Conservation (phyloP, 1,284 basidiomycete genomes). For the Schizophyllum commune region DNA sequence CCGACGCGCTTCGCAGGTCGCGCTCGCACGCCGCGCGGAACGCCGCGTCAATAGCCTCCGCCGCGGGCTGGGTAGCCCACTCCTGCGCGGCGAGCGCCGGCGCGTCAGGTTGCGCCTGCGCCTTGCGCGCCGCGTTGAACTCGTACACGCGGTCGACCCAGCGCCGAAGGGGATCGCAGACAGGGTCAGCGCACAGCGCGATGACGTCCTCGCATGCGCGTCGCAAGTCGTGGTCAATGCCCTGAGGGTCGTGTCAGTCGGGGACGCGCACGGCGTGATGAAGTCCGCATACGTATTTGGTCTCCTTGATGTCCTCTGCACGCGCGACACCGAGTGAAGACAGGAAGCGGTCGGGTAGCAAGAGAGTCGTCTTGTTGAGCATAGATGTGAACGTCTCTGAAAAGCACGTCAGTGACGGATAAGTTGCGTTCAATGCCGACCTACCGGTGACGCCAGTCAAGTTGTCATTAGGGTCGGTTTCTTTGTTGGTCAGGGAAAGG, state of each 20-base stretch:
- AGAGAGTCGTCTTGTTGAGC: slow-evolving; percentile 63
- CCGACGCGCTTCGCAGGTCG: slow-evolving; percentile 49
- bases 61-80: slow-evolving; percentile 42
- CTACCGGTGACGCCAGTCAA: slow-evolving; percentile 48
- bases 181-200: slow-evolving; percentile 43
- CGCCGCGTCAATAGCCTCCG: slow-evolving; percentile 40
- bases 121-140: slow-evolving; percentile 15
- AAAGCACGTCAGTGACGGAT: background rate
- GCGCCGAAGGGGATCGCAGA: slow-evolving; percentile 44
- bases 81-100: slow-evolving; percentile 22
- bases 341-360: slow-evolving; percentile 63
- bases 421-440: slow-evolving; percentile 8
- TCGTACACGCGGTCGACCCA: slow-evolving; percentile 50
- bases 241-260: slow-evolving; percentile 32
- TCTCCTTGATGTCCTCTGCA: slow-evolving; percentile 47
- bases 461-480: slow-evolving; percentile 26
- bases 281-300: slow-evolving; percentile 48
- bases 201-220: slow-evolving; percentile 80
- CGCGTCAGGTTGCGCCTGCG: slow-evolving; percentile 12
- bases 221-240: slow-evolving; percentile 79
- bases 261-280: background rate
- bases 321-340: slow-evolving; percentile 57
- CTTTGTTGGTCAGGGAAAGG: slow-evolving; percentile 55
- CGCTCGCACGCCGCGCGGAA: slow-evolving; percentile 46
- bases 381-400: slow-evolving; percentile 69